Evolutionary conservation across 208 protist genomes (phyloP).

Genomic region (Trichomonas vaginalis): DNA sequence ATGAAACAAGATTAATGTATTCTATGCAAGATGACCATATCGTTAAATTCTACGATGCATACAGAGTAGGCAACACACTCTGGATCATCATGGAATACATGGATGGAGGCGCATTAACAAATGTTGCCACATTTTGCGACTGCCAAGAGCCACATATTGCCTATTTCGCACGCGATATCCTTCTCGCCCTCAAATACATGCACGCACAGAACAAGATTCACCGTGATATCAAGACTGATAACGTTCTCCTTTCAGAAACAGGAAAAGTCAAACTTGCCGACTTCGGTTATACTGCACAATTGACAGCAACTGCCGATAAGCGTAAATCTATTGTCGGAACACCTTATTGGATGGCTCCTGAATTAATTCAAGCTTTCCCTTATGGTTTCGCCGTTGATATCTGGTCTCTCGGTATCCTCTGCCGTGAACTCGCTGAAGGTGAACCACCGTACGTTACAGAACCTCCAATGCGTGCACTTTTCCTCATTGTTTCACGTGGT

Average conservation of each 20-base stretch:
- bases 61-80: background rate
- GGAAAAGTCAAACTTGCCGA: background rate
- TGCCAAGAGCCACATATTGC: conserved; percentile 9
- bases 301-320: background rate
- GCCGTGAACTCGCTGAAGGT: background rate
- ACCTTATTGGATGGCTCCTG: conserved; percentile 18
- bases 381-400: background rate
- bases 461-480: conserved; percentile 23
- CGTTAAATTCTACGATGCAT: background rate
- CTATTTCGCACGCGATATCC: background rate
- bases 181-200: background rate
- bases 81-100: background rate
- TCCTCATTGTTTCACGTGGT: conserved; percentile 31
- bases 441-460: background rate
- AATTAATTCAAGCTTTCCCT: conserved; percentile 18
- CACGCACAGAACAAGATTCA: background rate
- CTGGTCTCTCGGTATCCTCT: background rate
- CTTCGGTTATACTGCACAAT: background rate
- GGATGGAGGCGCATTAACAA: background rate
- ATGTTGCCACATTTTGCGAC: background rate
- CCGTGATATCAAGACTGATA: background rate
- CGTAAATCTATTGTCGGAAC: background rate
- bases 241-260: background rate
- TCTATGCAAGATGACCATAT: background rate
- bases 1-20: background rate